These are phyloP conservation scores for Hypsizygus marmoreus DNA, from an alignment of 768 basidiomycete species.

Conservation along the genomic window DNA sequence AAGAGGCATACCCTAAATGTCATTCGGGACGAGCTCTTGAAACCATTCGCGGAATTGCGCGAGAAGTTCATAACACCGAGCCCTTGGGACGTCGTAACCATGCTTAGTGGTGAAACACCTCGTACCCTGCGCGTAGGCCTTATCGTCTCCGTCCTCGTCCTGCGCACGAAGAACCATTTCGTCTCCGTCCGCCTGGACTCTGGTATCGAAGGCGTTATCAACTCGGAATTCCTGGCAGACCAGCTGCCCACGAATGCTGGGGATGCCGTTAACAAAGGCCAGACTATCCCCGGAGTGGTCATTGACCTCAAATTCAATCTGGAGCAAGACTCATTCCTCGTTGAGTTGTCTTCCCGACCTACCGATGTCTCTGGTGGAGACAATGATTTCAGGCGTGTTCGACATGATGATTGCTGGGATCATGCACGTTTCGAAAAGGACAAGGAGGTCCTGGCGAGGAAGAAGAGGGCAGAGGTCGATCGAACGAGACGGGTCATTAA, in stretches of 20 bases:
- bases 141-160: slow-evolving; percentile 75
- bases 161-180: slow-evolving; percentile 51
- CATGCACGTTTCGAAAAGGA: slow-evolving; percentile 64
- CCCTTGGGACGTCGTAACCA: slow-evolving; percentile 85
- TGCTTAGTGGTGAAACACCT: slow-evolving; percentile 92
- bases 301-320: slow-evolving; percentile 68
- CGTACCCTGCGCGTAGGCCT: slow-evolving; percentile 77
- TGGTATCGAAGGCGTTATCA: slow-evolving; percentile 84
- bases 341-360: slow-evolving; percentile 75
- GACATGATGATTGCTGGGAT: slow-evolving; percentile 67
- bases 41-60: slow-evolving; percentile 80
- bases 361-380: slow-evolving; percentile 66
- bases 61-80: slow-evolving; percentile 60
- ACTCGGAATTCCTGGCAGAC: slow-evolving; percentile 59
- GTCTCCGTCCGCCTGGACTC: slow-evolving; percentile 85
- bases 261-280: slow-evolving; percentile 70
- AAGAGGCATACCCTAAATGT: slow-evolving; percentile 90
- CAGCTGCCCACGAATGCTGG: slow-evolving; percentile 36
- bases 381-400: slow-evolving; percentile 57
- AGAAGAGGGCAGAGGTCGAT: slow-evolving; percentile 83
- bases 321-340: slow-evolving; percentile 60
- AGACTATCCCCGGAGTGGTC: slow-evolving; percentile 79
- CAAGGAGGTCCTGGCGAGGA: slow-evolving; percentile 70
- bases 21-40: slow-evolving; percentile 83
- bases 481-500: slow-evolving; percentile 86